phyloP scores from a whole-genome alignment of 805 yeast species.

The Nakazawaea holstii region DNA sequence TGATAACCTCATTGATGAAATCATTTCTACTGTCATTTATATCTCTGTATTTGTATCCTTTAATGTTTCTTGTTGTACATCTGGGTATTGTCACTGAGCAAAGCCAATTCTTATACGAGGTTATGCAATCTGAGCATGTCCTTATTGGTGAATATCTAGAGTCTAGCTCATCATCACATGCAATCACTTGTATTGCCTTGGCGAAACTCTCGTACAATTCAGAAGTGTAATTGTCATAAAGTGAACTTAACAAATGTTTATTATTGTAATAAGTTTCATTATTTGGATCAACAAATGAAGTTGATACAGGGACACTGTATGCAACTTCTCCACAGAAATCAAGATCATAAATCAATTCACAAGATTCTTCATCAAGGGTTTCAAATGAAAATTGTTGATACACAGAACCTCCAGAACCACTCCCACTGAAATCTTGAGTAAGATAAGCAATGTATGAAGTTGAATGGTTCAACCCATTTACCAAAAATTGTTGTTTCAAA shows the following conservation, averaged over 20 bases:
- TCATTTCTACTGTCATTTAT: conserved; percentile 53
- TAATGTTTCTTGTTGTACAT: conserved; percentile 51
- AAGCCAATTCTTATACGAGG: conserved; percentile 78
- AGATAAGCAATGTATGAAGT: conserved; percentile 63
- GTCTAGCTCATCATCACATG: conserved; percentile 67
- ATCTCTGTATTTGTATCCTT: conserved; percentile 41
- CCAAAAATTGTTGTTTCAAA: conserved; percentile 55
- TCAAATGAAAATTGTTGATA: conserved; percentile 53
- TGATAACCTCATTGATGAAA: conserved; percentile 46
- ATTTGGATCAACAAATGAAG: conserved; percentile 12
- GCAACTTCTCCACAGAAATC: conserved; percentile 80
- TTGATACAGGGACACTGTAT: conserved; percentile 70
- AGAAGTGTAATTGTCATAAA: conserved; percentile 64
- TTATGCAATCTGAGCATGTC: conserved; percentile 67
- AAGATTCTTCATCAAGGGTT: conserved; percentile 48
- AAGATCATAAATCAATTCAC: conserved; percentile 69
- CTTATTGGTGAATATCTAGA: conserved; percentile 69
- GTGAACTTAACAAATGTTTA: conserved; percentile 28
- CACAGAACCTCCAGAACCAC: conserved; percentile 56
- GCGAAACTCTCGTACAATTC: conserved; percentile 59
- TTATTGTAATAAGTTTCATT: conserved; percentile 21
- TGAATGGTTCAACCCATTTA: conserved; percentile 54
- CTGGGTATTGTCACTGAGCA: conserved; percentile 87
- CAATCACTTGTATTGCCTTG: conserved; percentile 66
- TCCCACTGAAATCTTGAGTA: conserved; percentile 39